Base-by-base conservation (phyloP, 1,284 basidiomycete species). In the Phenoliferia sp. region DNA sequence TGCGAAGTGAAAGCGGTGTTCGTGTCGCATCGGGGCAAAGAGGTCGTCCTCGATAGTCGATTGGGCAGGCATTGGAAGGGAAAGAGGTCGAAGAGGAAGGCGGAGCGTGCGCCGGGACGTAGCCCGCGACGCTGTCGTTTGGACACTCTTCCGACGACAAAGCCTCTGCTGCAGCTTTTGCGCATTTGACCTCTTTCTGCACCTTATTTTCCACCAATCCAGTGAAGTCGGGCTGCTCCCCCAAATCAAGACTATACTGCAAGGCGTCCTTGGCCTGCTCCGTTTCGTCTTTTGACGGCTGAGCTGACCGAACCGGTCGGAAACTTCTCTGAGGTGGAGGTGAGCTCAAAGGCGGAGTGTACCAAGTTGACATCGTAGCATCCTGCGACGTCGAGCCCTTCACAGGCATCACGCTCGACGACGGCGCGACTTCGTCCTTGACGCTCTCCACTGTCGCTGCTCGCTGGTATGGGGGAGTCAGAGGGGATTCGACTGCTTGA, bases 31-130 rank as follows among this genome's bases (percentile, higher is more conserved):
- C n/a, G 63, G 55, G 36, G 34, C 63, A 64, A 15, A 64, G 31
- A 6, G 63, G 31, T 19, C 63, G 63, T 10, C 63, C 63, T 12
- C 63, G 55, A 32, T 48, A 64, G 44, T 64, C 63, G 57, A 59
- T 64, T 9, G 55, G 63, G 35, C 63, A 64, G n/a, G 57, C 56
- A 32, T 3, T 3, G n/a, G 52, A 10, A 19, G 61, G 17, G 22
- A 31, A 12, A 5, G 61, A 26, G 61, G 26, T n/a, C 0, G 31
- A 34, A 6, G 56, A 3, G 19, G 56, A 17, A 2, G 56, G 32
- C 5, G 52, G 35, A 3, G 52, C 36, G 35, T 34, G 54, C 2
- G 33, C 56, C 4, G 32, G 26, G 33, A 35, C 19, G 26, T 29
- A 31, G 17, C 15, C 39, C 17, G 12, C 28, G 17, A 26, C 34